Evolutionary conservation across 139 green algal species (phyloP), one percentile per base, ranked within the genome.

Genomic region (Chlorella sorokiniana): DNA sequence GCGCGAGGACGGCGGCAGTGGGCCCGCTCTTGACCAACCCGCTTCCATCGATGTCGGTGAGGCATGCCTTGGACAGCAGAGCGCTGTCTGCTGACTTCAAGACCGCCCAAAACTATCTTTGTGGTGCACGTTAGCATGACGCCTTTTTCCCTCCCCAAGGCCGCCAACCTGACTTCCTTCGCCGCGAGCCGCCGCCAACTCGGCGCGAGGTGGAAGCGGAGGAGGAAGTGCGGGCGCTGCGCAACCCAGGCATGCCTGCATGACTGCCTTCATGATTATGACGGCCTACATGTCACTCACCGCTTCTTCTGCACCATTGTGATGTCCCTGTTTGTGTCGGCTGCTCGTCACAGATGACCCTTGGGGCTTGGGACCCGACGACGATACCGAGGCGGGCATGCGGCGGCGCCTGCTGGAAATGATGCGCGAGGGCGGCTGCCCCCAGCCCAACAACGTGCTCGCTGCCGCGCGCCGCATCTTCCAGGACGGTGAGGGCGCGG

Each of bases 401-500:
- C 41, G 52, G 62, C 63, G 38, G 45, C 73, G 82, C 7, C 71
- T 86, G 63, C 33, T 79, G 45, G 72, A 76, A 20, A 78, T 83
- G 62, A 86, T 86, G 75, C 35, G 18, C 20, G 63, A 86, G 69
- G 79, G 68, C 2, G 69, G 79, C 54, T 84, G 79, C 61, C 41
- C 76, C 38, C 79, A 61, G 83, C 78, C 78, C 40, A 71, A 87
- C 45, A 37, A 67, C 4, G 82, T 84, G 61, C 69, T 85, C 61
- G 48, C 83, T 9, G 73, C 73, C 14, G 73, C 73, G 23, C 40
- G 29, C 11, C 73, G 73, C 35, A 37, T 79, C 20, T 79, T 79
- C 38, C 25, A 35, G 3, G 52, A 69, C 10, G 73, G 73, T 79
- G 71, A 51, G 67, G 10, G n/a, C 33, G 4, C 35, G 59, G n/a